Percentiles rank a stretch among this genome's conserved stretches.
These are phyloP conservation scores for Trichoderma pleuroti DNA, from an alignment of 2,329 filamentous ascomycete species.

Conservation along the genomic window DNA sequence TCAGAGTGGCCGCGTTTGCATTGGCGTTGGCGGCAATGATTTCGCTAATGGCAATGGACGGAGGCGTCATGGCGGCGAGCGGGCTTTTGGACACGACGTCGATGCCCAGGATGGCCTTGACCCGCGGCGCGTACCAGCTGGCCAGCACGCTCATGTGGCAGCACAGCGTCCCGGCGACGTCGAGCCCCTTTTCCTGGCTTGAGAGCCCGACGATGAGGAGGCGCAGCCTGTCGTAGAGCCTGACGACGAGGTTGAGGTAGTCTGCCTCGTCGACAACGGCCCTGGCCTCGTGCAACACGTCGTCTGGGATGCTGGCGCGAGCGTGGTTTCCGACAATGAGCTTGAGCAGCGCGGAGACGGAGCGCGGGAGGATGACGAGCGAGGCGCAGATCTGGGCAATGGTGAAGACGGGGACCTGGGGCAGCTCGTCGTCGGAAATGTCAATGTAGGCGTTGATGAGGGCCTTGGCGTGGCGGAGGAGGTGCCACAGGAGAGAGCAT, in stretches of 20 bases:
- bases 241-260: neutral
- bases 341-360: constrained; percentile 12
- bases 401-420: constrained; percentile 7
- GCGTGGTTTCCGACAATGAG: neutral
- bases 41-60: neutral
- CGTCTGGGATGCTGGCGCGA: neutral
- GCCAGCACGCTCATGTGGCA: constrained; percentile 7
- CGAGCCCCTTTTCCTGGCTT: neutral
- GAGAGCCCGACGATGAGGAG: constrained; percentile 3
- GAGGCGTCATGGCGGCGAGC: neutral
- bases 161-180: constrained; percentile 4
- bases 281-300: constrained; percentile 5
- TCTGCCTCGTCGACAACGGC: constrained; percentile 13
- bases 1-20: neutral
- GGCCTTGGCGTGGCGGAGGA: constrained; percentile 11
- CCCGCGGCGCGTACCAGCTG: neutral
- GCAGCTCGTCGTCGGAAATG: constrained; percentile 10
- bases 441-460: constrained; percentile 2
- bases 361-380: neutral
- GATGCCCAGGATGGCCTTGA: neutral
- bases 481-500: constrained; percentile 16
- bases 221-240: constrained; percentile 10
- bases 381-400: constrained; percentile 11
- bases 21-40: neutral
- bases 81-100: neutral